Conservation (phyloP, 2,329 filamentous ascomycete species). For the Aureobasidium sp. region DNA sequence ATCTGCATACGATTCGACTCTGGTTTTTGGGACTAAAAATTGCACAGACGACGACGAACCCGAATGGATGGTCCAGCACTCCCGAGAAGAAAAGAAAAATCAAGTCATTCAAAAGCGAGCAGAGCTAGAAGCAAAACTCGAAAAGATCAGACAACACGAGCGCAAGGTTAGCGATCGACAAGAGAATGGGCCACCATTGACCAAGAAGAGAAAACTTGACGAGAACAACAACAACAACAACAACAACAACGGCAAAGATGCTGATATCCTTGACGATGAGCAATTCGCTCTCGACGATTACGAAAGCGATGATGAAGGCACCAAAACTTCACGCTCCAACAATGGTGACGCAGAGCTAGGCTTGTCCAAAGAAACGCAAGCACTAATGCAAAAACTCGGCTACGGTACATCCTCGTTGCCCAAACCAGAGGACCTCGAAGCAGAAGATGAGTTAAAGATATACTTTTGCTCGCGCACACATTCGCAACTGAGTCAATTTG, state of each 20-base stretch:
- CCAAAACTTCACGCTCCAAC: constrained; percentile 19
- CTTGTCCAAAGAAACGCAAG: constrained; percentile 66
- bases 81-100: constrained; percentile 58
- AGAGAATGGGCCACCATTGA: constrained; percentile 38
- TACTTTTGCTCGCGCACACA: constrained; percentile 91
- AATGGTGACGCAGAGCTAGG: constrained; percentile 29
- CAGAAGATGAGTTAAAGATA: constrained; percentile 66
- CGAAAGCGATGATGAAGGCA: constrained; percentile 52
- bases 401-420: constrained; percentile 20
- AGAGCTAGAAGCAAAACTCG: constrained; percentile 65
- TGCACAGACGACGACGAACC: constrained; percentile 58
- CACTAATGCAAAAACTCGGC: constrained; percentile 55
- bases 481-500: constrained; percentile 83
- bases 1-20: no score
- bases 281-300: constrained; percentile 72
- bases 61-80: constrained; percentile 75
- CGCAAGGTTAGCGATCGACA: constrained; percentile 51
- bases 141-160: constrained; percentile 52
- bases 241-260: constrained; percentile 15
- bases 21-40: not conserved
- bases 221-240: constrained; percentile 17
- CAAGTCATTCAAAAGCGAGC: constrained; percentile 59
- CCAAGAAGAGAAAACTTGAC: constrained; percentile 38
- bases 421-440: constrained; percentile 41
- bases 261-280: constrained; percentile 42